Conservation (phyloP, 2,329 filamentous ascomycete genomes). For the Didymella keratinophila region DNA sequence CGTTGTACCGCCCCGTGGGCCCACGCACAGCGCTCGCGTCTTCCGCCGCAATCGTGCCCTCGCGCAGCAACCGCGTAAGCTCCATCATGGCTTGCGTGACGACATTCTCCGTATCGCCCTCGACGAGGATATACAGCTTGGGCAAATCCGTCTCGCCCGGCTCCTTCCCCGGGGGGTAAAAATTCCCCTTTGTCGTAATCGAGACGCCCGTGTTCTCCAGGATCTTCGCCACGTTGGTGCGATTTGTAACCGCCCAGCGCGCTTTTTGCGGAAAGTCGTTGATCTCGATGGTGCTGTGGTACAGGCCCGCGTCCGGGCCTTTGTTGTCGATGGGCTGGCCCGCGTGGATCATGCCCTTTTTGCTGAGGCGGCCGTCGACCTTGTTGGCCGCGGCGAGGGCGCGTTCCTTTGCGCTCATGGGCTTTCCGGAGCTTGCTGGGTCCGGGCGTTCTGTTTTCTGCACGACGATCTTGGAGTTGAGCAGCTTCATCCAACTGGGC, state of each 20-base stretch:
- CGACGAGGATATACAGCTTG: slow-evolving; percentile 98
- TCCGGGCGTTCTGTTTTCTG: slow-evolving; percentile 70
- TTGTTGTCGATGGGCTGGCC: slow-evolving; percentile 98
- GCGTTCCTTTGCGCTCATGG: slow-evolving; percentile 71
- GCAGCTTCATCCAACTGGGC: slow-evolving; percentile 46
- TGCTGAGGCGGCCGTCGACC: slow-evolving; percentile 89
- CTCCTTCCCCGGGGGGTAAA: slow-evolving; percentile 83
- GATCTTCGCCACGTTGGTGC: slow-evolving; percentile 98
- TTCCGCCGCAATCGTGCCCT: slow-evolving; percentile 87
- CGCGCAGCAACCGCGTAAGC: slow-evolving; percentile 84
- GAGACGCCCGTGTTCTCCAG: slow-evolving; percentile 92
- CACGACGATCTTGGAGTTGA: slow-evolving; percentile 75
- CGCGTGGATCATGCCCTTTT: slow-evolving; percentile 85
- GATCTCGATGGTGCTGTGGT: slow-evolving; percentile 97
- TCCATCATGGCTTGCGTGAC: slow-evolving; percentile 92
- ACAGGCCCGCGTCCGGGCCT: slow-evolving; percentile 93
- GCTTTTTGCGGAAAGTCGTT: slow-evolving; percentile 99
- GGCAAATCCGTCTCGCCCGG: slow-evolving; percentile 75
- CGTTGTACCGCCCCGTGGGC: slow-evolving; percentile 84
- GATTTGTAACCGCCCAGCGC: slow-evolving; percentile 97
- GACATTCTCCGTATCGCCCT: slow-evolving; percentile 93
- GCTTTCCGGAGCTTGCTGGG: slow-evolving; percentile 62
- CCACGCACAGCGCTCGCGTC: slow-evolving; percentile 80
- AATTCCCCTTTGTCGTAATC: slow-evolving; percentile 96
- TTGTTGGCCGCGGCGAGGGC: slow-evolving; percentile 89